Conservation (phyloP, 1,284 basidiomycete genomes). For the Cryptococcus hybrid region DNA sequence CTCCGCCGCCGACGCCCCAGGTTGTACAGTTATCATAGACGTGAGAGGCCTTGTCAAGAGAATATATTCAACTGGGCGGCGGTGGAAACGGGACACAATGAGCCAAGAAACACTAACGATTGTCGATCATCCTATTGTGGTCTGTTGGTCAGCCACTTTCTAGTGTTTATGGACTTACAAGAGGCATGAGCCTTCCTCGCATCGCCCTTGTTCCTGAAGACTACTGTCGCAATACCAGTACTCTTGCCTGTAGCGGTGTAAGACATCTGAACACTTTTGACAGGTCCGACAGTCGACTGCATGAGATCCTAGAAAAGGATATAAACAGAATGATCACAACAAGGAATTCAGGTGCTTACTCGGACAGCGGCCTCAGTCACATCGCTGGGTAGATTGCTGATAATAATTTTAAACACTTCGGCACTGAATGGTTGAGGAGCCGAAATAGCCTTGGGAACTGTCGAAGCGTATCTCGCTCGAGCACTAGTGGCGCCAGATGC, state of each 20-base stretch:
- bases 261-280: conserved; percentile 77
- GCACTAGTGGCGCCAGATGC: conserved; percentile 41
- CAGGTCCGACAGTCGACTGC: conserved; percentile 81
- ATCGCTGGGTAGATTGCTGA: conserved; percentile 91
- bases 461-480: conserved; percentile 55
- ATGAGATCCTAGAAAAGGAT: conserved; percentile 74
- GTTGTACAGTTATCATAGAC: background rate
- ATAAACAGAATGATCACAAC: background rate
- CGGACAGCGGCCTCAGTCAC: conserved; percentile 92
- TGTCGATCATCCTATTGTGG: conserved; percentile 99
- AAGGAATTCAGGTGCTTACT: conserved; percentile 55
- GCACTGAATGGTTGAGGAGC: conserved; percentile 46
- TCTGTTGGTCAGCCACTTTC: conserved; percentile 47
- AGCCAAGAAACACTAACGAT: conserved; percentile 77
- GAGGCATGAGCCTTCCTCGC: conserved; percentile 87
- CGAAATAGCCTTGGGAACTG: conserved; percentile 39
- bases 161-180: conserved; percentile 50
- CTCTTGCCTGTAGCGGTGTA: conserved; percentile 83
- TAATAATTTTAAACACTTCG: conserved; percentile 84
- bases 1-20: background rate
- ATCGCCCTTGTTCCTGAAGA: conserved; percentile 83
- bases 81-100: background rate
- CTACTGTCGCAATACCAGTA: conserved; percentile 84
- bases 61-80: background rate
- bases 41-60: background rate